Evolutionary conservation across 129 eudicot genomes (phyloP), one percentile per base, ranked within the genome.

Genomic region (Escallonia herrerae): DNA sequence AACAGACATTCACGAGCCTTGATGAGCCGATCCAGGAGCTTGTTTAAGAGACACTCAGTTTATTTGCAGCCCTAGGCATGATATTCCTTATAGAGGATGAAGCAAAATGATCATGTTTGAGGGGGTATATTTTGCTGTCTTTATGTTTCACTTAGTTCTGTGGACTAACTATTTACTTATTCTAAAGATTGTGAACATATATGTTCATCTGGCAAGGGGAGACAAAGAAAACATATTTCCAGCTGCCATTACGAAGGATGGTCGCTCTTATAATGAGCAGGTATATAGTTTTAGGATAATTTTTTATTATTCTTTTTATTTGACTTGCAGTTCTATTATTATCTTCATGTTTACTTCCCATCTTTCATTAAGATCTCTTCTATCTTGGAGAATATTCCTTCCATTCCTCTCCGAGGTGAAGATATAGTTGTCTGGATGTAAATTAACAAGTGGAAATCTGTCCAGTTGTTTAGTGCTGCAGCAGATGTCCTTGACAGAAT

Each of bases 241-340:
- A 42, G 76, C 87, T 68, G 95, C 98, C 62, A 88, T 93, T 69
- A 85, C 84, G 58, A 93, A 68, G 79, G 98, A 93, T 77, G 98
- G 98, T 42, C 89, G 98, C 64, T 93, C 98, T 52, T 93, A 88
- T 68, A 93, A 86, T 43, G 98, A 93, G 56, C 95, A 88, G 96
- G 98, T 93, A 71, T 7, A 48, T 12, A 55, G 11, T 51, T 51
- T 11, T 10, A 9, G 5, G 3, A 5, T 53, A 43, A 51, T 11
- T 8, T 12, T 56, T 38, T 14, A 6, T 52, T 6, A 15, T 15
- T 6, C 8, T 15, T 7, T 47, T 15, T 14, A 39, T 7, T 15
- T 53, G 47, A 33, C 43, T 70, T 43, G 52, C 15, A 53, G 43
- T 4, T 66, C 49, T 14, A 6, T 0, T 13, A 37, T 45, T 51